A percentile compares a stretch with the other conserved stretches of the same genome.
phyloP scores from a whole-genome alignment of 148 eudicot species.

The Amaranthus cruentus region DNA sequence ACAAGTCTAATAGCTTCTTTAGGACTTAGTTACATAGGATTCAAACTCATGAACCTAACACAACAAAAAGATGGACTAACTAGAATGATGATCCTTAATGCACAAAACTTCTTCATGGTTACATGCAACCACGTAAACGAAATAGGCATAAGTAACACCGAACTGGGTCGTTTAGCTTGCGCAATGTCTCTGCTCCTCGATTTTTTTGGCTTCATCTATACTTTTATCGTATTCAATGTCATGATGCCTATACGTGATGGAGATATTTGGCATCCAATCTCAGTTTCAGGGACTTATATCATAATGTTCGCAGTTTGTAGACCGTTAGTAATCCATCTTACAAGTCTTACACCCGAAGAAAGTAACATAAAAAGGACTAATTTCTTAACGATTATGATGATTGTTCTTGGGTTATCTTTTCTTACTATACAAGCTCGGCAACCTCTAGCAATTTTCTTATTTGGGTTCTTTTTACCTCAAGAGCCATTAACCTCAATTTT shows the following conservation, averaged over 20 bases:
- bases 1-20: neutral
- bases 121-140: neutral
- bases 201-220: neutral
- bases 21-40: neutral
- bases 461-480: slow-evolving; percentile 10
- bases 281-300: neutral
- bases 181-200: neutral
- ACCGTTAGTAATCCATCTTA: neutral
- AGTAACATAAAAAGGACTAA: neutral
- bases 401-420: neutral
- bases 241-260: neutral
- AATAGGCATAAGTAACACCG: slow-evolving; percentile 10
- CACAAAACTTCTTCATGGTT: slow-evolving; percentile 12
- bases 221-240: slow-evolving; percentile 2
- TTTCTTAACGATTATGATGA: neutral
- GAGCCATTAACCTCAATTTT: slow-evolving; percentile 16
- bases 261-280: neutral
- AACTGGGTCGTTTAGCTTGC: slow-evolving; percentile 10
- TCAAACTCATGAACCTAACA: neutral
- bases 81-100: neutral
- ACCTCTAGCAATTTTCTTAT: neutral
- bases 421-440: neutral
- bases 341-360: neutral
- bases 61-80: neutral
- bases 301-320: neutral